phyloP scores from a whole-genome alignment of 1,284 basidiomycete genomes.

The Lentinula novae-zelandiae region DNA sequence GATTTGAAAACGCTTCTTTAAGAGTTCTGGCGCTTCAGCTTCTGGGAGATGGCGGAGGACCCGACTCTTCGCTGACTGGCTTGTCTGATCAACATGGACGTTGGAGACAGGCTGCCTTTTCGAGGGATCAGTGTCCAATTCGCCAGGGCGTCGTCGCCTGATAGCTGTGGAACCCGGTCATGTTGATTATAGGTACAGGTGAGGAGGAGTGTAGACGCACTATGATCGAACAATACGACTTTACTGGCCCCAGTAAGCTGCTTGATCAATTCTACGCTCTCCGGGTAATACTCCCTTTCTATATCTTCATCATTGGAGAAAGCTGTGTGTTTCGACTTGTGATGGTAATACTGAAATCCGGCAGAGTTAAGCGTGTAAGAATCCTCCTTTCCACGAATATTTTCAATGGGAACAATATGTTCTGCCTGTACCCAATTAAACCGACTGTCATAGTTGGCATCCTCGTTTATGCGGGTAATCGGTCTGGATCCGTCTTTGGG shows the following conservation, averaged over 20 bases:
- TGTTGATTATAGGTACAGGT: neutral
- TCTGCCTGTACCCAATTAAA: slow-evolving; percentile 10
- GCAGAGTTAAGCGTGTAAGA: slow-evolving; percentile 41
- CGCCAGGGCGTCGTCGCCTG: slow-evolving; percentile 39
- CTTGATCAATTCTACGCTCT: slow-evolving; percentile 49
- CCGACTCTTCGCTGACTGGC: slow-evolving; percentile 40
- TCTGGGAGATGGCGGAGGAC: slow-evolving; percentile 51
- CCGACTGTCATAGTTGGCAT: neutral
- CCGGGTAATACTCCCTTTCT: slow-evolving; percentile 45
- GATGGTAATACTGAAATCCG: slow-evolving; percentile 42
- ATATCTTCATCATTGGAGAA: slow-evolving; percentile 41
- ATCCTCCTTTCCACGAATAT: slow-evolving; percentile 43
- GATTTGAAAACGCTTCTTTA: slow-evolving; percentile 51
- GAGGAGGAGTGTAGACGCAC: slow-evolving; percentile 23
- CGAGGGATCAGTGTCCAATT: slow-evolving; percentile 34
- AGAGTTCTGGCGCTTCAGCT: slow-evolving; percentile 39
- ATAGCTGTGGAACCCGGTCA: slow-evolving; percentile 30
- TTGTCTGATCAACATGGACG: slow-evolving; percentile 55
- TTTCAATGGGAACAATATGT: slow-evolving; percentile 21
- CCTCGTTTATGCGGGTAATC: slow-evolving; percentile 8
- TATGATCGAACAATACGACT: slow-evolving; percentile 55
- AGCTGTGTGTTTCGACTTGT: slow-evolving; percentile 21
- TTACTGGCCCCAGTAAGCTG: slow-evolving; percentile 46
- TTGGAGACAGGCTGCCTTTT: slow-evolving; percentile 46
- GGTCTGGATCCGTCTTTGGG: slow-evolving; percentile 13